phyloP scores from a whole-genome alignment of 495 filamentous ascomycete genomes.

The Annulohypoxylon nitens region DNA sequence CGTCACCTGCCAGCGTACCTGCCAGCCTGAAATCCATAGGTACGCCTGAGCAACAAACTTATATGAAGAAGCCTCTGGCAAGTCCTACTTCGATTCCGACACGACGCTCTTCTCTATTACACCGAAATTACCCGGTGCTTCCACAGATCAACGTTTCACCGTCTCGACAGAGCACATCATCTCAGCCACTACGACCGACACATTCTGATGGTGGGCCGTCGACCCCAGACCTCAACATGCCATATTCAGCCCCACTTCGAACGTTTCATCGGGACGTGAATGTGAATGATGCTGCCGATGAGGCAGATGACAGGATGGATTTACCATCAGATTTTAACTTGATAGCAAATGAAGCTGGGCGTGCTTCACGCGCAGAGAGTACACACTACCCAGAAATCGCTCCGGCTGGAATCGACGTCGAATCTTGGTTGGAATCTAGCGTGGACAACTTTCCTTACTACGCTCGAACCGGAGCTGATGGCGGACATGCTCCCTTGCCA shows the following conservation, averaged over 20 bases:
- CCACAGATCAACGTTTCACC: slow-evolving; percentile 43
- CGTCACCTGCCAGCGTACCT: slow-evolving; percentile 25
- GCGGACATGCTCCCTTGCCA: slow-evolving; percentile 49
- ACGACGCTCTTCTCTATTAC: slow-evolving; percentile 38
- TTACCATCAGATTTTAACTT: neutral
- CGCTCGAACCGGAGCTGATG: slow-evolving; percentile 31
- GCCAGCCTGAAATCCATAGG: slow-evolving; percentile 20
- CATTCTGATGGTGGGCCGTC: slow-evolving; percentile 1
- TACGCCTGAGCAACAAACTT: slow-evolving; percentile 15
- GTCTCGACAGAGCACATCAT: slow-evolving; percentile 18
- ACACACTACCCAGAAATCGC: slow-evolving; percentile 37
- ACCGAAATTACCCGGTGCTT: slow-evolving; percentile 41
- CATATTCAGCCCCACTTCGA: slow-evolving; percentile 4
- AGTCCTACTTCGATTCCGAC: slow-evolving; percentile 37
- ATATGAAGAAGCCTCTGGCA: slow-evolving; percentile 24
- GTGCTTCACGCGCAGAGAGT: slow-evolving; percentile 5
- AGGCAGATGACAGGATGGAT: slow-evolving; percentile 14
- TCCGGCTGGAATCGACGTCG: slow-evolving; percentile 43
- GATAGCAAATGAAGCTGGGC: slow-evolving; percentile 9
- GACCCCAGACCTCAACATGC: slow-evolving; percentile 17
- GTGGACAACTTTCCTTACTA: slow-evolving; percentile 49
- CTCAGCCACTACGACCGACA: slow-evolving; percentile 1
- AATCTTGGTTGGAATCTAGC: slow-evolving; percentile 48
- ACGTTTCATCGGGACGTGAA: neutral
- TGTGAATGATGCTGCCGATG: neutral